These are phyloP conservation scores for Alternaria alternata DNA, from an alignment of 2,329 filamentous ascomycete genomes.

Conservation along the genomic window DNA sequence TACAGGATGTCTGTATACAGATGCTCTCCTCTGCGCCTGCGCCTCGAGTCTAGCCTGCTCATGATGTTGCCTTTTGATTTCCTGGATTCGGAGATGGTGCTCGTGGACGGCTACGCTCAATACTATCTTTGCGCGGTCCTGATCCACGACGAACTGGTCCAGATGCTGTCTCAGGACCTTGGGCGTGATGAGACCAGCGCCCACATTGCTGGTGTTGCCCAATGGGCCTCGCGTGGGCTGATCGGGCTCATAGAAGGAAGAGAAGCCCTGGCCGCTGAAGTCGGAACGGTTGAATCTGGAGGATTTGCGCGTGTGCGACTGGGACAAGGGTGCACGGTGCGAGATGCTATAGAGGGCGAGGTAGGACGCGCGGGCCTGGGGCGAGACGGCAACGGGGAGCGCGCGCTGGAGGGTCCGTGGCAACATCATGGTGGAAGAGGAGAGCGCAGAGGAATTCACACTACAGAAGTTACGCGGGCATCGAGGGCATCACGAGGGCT, in stretches of 20 bases:
- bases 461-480: not conserved
- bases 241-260: slow-evolving; percentile 69
- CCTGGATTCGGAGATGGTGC: slow-evolving; percentile 89
- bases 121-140: slow-evolving; percentile 92
- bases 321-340: slow-evolving; percentile 21
- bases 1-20: slow-evolving; percentile 74
- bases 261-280: slow-evolving; percentile 69
- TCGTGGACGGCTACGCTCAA: slow-evolving; percentile 95
- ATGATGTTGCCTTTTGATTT: slow-evolving; percentile 76
- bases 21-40: slow-evolving; percentile 74
- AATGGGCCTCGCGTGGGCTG: slow-evolving; percentile 70
- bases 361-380: slow-evolving; percentile 54
- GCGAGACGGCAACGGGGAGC: slow-evolving; percentile 43
- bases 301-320: slow-evolving; percentile 35
- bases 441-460: slow-evolving; percentile 2
- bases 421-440: slow-evolving; percentile 30
- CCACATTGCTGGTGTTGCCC: slow-evolving; percentile 64
- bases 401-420: slow-evolving; percentile 32
- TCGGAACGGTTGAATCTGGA: slow-evolving; percentile 66
- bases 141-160: slow-evolving; percentile 95
- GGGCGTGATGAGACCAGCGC: slow-evolving; percentile 67
- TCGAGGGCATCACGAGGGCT: slow-evolving; percentile 18
- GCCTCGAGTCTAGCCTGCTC: slow-evolving; percentile 78
- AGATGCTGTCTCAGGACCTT: slow-evolving; percentile 83
- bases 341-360: slow-evolving; percentile 43